Evolutionary conservation across 768 basidiomycete species (phyloP).

Genomic region (Agrocybe pediades): DNA sequence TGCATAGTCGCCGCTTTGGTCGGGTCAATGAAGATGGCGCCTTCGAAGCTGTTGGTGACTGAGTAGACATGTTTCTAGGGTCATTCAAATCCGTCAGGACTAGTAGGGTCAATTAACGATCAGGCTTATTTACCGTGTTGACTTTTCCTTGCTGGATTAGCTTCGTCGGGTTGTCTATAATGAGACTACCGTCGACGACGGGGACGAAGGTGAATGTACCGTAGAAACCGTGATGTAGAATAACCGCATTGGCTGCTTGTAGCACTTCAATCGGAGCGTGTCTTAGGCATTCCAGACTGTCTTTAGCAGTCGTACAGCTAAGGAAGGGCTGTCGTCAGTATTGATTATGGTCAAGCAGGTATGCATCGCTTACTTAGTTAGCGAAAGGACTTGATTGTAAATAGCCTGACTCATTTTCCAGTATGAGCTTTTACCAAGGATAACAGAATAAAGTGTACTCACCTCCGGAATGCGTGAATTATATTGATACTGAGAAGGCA

Average conservation of each 20-base stretch:
- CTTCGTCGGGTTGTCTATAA: slow-evolving; percentile 40
- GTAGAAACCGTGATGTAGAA: slow-evolving; percentile 34
- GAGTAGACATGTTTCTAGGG: slow-evolving; percentile 34
- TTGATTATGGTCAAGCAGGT: neutral
- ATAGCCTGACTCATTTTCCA: slow-evolving; percentile 10
- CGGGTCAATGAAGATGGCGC: slow-evolving; percentile 37
- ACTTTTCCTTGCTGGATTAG: slow-evolving; percentile 31
- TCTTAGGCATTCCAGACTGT: slow-evolving; percentile 44
- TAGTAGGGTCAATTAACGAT: too few species aligned
- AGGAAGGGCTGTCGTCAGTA: neutral
- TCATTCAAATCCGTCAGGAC: neutral
- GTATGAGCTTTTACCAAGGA: too few species aligned
- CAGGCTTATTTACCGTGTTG: slow-evolving; percentile 1
- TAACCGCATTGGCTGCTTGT: slow-evolving; percentile 31
- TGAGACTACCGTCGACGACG: slow-evolving; percentile 49
- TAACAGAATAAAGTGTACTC: slow-evolving; percentile 1
- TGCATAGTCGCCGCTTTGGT: slow-evolving; percentile 27
- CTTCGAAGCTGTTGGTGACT: slow-evolving; percentile 42
- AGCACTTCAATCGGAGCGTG: slow-evolving; percentile 25
- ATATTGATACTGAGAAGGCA: slow-evolving; percentile 48
- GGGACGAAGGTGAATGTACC: slow-evolving; percentile 43
- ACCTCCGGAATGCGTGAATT: slow-evolving; percentile 44
- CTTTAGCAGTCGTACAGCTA: slow-evolving; percentile 34
- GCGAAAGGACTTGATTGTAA: slow-evolving; percentile 2
- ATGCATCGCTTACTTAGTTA: slow-evolving; percentile 13